Evolutionary conservation across 441 rosid species (phyloP), one percentile per base, ranked within the genome.

Genomic region (Pelargonium myrrhifolium): DNA sequence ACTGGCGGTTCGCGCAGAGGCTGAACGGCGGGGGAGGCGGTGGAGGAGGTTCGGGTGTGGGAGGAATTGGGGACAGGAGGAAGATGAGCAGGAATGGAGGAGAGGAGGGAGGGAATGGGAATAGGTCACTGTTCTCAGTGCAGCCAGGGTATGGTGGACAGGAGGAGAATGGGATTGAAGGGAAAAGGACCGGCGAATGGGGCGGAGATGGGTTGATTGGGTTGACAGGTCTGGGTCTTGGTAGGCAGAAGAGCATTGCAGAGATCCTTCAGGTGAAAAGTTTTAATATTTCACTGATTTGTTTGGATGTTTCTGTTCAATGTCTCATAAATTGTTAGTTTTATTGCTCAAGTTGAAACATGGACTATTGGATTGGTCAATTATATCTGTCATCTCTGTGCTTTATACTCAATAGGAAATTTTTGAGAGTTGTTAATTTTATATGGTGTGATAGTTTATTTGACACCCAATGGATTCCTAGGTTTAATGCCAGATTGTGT

Each of bases 101-200:
- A 28, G 79, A 77, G 22, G 74, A 72, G 31, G 84, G 79, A 31
- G 82, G 83, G 62, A 76, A 77, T 59, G 81, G 72, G 2, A 81
- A 82, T 73, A 83, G 96, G 39, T 77, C 91, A 79, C 86, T 85
- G 64, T 91, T 92, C 78, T 75, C 93, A 3, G 80, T 77, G 87
- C 97, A 90, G 4, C 97, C 98, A 2, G 99, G 98, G 63, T 89
- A 92, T 81, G 88, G 86, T 65, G 86, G 83, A 84, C 85, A 82
- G 75, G 84, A 81, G 64, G 89, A 81, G 69, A 73, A n/a, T 63
- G 89, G 80, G 47, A 65, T 75, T 53, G 89, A 79, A 67, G 31
- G 40, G 1, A 89, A 83, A 62, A 85, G 79, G 21, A 58, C 55
- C 7, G 49, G 63, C 7, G 82, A 87, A 66, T 87, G 93, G 93